Conservation (phyloP, 768 basidiomycete genomes). For the Stropharia rugosoannulata region DNA sequence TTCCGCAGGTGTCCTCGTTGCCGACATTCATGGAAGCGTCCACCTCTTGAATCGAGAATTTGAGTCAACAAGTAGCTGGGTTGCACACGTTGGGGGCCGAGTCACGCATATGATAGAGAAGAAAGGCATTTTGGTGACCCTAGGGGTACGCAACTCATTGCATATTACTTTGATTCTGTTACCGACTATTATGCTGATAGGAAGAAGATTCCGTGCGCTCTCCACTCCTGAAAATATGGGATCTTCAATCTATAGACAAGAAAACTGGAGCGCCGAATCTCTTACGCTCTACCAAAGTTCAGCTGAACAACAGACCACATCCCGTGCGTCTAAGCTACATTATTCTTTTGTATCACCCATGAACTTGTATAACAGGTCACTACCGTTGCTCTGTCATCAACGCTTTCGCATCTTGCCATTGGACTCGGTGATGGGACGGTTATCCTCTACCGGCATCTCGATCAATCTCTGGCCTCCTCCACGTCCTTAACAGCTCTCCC, state of each 20-base stretch:
- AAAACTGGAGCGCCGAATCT: conserved; percentile 60
- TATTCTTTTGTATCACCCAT: not conserved
- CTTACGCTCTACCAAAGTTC: conserved; percentile 75
- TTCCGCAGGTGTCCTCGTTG: conserved; percentile 67
- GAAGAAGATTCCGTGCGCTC: conserved; percentile 71
- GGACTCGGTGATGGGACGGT: conserved; percentile 96
- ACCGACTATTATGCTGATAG: conserved; percentile 35
- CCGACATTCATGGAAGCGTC: conserved; percentile 83
- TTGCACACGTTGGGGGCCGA: conserved; percentile 75
- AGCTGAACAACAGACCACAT: conserved; percentile 74
- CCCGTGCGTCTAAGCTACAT: conserved; percentile 45
- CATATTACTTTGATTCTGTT: not conserved
- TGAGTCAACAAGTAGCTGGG: conserved; percentile 69
- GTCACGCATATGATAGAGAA: conserved; percentile 88
- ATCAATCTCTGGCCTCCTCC: conserved; percentile 82
- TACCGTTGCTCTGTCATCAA: conserved; percentile 73
- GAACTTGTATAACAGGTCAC: conserved; percentile 51
- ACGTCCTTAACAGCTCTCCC: conserved; percentile 74
- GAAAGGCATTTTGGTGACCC: conserved; percentile 78
- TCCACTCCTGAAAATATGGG: conserved; percentile 87
- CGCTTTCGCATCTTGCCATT: conserved; percentile 82
- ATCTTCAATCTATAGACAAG: conserved; percentile 70
- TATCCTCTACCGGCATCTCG: conserved; percentile 85
- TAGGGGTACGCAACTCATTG: conserved; percentile 64
- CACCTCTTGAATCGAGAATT: conserved; percentile 77